Conservation (phyloP, 106 monocot genomes). For the Allium sativum region DNA sequence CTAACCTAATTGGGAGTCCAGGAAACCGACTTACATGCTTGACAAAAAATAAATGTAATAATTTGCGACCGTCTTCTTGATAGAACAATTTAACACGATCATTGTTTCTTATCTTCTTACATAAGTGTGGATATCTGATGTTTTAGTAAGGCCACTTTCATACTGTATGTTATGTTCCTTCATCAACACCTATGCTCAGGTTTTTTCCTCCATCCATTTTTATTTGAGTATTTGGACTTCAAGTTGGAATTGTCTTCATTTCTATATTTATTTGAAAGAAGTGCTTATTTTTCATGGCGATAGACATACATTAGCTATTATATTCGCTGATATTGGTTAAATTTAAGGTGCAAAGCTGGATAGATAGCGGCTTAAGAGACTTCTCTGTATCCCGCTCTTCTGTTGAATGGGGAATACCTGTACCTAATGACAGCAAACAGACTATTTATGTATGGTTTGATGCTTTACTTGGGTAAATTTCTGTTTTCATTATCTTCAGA, state of each 20-base stretch:
- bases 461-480: slow-evolving; percentile 83
- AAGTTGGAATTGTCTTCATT: not conserved
- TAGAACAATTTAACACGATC: too few species aligned
- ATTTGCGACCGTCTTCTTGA: too few species aligned
- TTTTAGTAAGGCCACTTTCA: too few species aligned
- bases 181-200: not conserved
- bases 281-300: not conserved
- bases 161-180: too few species aligned
- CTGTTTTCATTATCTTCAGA: slow-evolving; percentile 8
- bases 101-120: too few species aligned
- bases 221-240: not conserved
- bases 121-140: too few species aligned
- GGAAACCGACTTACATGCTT: too few species aligned
- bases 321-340: slow-evolving; percentile 8
- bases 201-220: not conserved
- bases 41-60: too few species aligned
- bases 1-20: too few species aligned
- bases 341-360: slow-evolving; percentile 90
- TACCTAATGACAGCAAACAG: slow-evolving; percentile 78
- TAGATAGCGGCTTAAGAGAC: slow-evolving; percentile 77
- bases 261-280: not conserved
- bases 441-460: slow-evolving; percentile 99
- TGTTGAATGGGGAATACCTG: slow-evolving; percentile 97
- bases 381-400: slow-evolving; percentile 94
- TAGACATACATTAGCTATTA: not conserved